Evolutionary conservation across 768 basidiomycete genomes (phyloP), one percentile per base, ranked within the genome.

Genomic region (Crassisporium funariophilum): DNA sequence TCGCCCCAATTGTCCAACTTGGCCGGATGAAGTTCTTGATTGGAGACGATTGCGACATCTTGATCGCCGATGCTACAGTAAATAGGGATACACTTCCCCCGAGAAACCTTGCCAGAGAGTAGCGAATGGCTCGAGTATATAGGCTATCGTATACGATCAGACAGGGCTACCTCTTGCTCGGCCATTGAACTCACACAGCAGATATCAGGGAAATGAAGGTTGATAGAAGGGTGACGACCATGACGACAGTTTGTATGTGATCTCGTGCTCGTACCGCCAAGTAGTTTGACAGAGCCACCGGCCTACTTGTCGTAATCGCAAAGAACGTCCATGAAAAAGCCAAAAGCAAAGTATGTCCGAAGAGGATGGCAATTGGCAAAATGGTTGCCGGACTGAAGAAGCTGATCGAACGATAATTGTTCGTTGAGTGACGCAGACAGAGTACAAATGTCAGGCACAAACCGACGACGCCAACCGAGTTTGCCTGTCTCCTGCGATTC

Each of bases 241-340:
- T 45, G 4, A 53, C 57, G 12, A 59, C 53, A 19, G 50, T 41
- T 35, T 56, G 58, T 13, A 42, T 33, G 41, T 54, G 42, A 9
- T 51, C 41, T 19, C 40, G 35, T 12, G 47, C 55, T 34, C 29
- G 35, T 11, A 41, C 46, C 2, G 58, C 58, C 35, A 49, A 9
- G 9, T 37, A 7, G 12, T 44, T 25, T 9, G 50, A 37, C 15
- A 59, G 46, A 2, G 58, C 25, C 9, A 39, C 44, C 13, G 58
- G 58, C 24, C 41, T 40, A 41, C 44, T 49, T 35, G 42, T 25
- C 1, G 56, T 54, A 2, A 50, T 46, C 2, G 38, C 44, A 38
- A 57, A 59, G 29, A 59, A 59, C 10, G 50, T 41, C 58, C 58
- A 59, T 8, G 52, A 53, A 21, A 37, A 36, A 12, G 48, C 19